Conservation (phyloP, 352 stramenopile species). For the Globisporangium nodosum region DNA sequence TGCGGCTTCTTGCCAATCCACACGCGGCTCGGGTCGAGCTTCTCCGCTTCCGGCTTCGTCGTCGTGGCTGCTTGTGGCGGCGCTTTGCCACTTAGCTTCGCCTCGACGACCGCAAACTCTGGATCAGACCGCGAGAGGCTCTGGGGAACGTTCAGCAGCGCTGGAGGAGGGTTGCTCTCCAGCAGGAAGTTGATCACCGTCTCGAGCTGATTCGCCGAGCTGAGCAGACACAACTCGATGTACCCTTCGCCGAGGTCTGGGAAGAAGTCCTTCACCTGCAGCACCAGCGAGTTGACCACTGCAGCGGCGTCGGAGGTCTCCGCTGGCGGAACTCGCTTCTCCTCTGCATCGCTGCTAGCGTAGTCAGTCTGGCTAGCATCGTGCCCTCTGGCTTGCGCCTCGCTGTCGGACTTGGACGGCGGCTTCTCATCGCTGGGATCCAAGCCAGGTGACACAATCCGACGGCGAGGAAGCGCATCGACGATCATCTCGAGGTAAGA, state of each 20-base stretch:
- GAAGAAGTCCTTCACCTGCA: constrained; percentile 60
- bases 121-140: constrained; percentile 26
- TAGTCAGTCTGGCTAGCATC: background rate
- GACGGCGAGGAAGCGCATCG: constrained; percentile 48
- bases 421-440: constrained; percentile 1
- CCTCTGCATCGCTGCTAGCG: constrained; percentile 2
- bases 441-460: constrained; percentile 11
- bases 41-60: constrained; percentile 16
- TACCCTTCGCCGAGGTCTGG: constrained; percentile 52
- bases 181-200: constrained; percentile 54
- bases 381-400: background rate
- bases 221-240: constrained; percentile 54
- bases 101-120: constrained; percentile 20
- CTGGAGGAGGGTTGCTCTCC: constrained; percentile 38
- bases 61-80: constrained; percentile 8
- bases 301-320: background rate
- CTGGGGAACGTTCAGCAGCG: constrained; percentile 24
- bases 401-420: background rate
- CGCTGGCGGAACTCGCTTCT: background rate
- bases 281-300: constrained; percentile 26
- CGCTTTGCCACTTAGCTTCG: constrained; percentile 19
- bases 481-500: constrained; percentile 74
- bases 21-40: constrained; percentile 40
- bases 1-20: constrained; percentile 64
- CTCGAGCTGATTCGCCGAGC: constrained; percentile 37